Conservation (phyloP, 2,329 filamentous ascomycete species). For the Aphanoascus verrucosus region DNA sequence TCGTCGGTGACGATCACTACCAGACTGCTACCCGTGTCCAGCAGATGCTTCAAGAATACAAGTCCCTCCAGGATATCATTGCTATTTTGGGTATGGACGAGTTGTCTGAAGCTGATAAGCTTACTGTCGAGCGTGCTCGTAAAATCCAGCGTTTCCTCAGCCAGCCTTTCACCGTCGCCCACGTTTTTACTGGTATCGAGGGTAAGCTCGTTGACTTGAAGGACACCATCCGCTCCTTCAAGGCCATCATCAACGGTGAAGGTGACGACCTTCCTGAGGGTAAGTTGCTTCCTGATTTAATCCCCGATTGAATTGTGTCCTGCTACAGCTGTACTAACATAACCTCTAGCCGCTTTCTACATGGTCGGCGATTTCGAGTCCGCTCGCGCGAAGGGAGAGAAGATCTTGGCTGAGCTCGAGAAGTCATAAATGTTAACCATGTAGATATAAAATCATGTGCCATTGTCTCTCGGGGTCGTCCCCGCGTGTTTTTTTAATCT, state of each 20-base stretch:
- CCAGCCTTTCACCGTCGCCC: constrained; percentile 90
- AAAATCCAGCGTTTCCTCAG: constrained; percentile 99
- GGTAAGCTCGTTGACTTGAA: constrained; percentile 95
- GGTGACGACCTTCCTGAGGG: constrained; percentile 91
- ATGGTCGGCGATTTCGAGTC: constrained; percentile 96
- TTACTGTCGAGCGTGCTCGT: constrained; percentile 99
- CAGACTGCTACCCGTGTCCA: constrained; percentile 86
- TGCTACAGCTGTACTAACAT: constrained; percentile 18
- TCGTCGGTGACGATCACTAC: constrained; percentile 98
- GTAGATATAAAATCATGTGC: constrained; percentile 14
- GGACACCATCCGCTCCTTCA: constrained; percentile 96
- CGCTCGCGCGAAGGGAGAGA: constrained; percentile 93
- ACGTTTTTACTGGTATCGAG: constrained; percentile 70
- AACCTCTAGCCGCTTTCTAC: constrained; percentile 62
- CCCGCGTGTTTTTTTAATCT: constrained; percentile 14
- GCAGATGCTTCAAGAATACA: constrained; percentile 99
- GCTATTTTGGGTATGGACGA: constrained; percentile 99
- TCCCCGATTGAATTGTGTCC: neutral
- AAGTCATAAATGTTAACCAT: constrained; percentile 25
- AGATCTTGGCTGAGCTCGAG: constrained; percentile 96
- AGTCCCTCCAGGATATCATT: constrained; percentile 99
- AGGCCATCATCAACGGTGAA: constrained; percentile 90
- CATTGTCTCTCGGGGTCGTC: constrained; percentile 8
- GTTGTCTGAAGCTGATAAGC: constrained; percentile 96
- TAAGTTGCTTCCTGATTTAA: constrained; percentile 35